These are phyloP conservation scores for Candida peoriensis DNA, from an alignment of 805 yeast genomes.

Conservation along the genomic window DNA sequence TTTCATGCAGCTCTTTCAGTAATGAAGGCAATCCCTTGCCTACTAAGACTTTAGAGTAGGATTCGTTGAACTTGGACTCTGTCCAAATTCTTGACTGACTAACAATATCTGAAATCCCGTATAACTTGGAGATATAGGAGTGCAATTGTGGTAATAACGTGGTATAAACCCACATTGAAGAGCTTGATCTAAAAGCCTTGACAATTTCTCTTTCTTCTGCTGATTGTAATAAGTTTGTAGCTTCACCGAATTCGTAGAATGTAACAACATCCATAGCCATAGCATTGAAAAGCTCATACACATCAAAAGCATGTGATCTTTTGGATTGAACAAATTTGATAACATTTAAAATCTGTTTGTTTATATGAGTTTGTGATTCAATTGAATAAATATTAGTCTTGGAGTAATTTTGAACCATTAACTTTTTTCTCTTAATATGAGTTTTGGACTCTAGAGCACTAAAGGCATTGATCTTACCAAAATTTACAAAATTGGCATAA, in stretches of 20 bases:
- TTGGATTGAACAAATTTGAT: conserved; percentile 12
- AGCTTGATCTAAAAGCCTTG: conserved; percentile 41
- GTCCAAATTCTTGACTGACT: conserved; percentile 42
- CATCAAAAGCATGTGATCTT: conserved; percentile 37
- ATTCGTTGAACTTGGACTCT: conserved; percentile 23
- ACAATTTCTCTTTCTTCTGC: conserved; percentile 38
- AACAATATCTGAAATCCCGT: conserved; percentile 29
- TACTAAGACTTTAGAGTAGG: conserved; percentile 16
- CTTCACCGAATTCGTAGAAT: conserved; percentile 55
- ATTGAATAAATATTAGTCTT: conserved; percentile 34
- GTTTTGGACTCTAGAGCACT: conserved; percentile 43
- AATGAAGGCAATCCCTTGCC: conserved; percentile 17
- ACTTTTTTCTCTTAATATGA: conserved; percentile 41
- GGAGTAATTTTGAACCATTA: conserved; percentile 38
- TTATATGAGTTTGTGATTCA: conserved; percentile 30
- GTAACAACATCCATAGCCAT: conserved; percentile 70
- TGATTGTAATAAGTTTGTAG: conserved; percentile 39
- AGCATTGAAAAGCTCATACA: conserved; percentile 58
- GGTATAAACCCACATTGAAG: conserved; percentile 63
- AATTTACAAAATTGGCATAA: conserved; percentile 56
- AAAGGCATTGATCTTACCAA: conserved; percentile 55
- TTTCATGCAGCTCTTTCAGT: conserved; percentile 17
- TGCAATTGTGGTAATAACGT: conserved; percentile 54
- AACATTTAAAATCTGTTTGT: conserved; percentile 28
- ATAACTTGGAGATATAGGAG: conserved; percentile 36